Percentiles rank a stretch among this genome's conserved stretches.
Conservation (phyloP, 495 filamentous ascomycete genomes). For the Lophiostoma macrostomum region DNA sequence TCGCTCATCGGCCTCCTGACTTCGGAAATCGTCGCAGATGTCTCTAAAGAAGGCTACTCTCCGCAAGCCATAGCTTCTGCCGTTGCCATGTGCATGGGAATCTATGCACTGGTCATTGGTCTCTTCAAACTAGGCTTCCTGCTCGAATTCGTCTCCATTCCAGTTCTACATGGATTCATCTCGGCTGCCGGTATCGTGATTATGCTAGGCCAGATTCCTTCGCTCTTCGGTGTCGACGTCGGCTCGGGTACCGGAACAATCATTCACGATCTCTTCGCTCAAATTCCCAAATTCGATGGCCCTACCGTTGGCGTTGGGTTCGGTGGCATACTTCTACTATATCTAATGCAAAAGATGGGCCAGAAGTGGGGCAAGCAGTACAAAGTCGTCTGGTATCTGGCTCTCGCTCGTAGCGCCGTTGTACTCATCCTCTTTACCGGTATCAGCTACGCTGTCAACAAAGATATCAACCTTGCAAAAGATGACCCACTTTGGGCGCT, state of each 20-base stretch:
- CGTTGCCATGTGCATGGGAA: slow-evolving; percentile 51
- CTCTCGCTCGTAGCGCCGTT: slow-evolving; percentile 84
- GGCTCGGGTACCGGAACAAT: slow-evolving; percentile 43
- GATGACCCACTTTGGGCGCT: slow-evolving; percentile 36
- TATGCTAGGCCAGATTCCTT: slow-evolving; percentile 63
- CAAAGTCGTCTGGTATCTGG: slow-evolving; percentile 67
- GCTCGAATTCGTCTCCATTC: slow-evolving; percentile 89
- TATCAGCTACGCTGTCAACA: slow-evolving; percentile 81
- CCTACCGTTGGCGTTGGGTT: slow-evolving; percentile 49
- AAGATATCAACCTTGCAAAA: slow-evolving; percentile 42
- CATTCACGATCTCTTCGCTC: slow-evolving; percentile 46
- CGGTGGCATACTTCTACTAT: slow-evolving; percentile 45
- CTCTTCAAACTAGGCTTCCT: slow-evolving; percentile 80
- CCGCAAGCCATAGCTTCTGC: slow-evolving; percentile 48
- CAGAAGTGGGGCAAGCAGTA: slow-evolving; percentile 44
- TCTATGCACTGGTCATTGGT: slow-evolving; percentile 50
- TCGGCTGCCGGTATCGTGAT: slow-evolving; percentile 94
- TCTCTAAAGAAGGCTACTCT: slow-evolving; percentile 41
- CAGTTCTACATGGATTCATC: slow-evolving; percentile 93
- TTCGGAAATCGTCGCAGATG: slow-evolving; percentile 46
- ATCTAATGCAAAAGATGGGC: slow-evolving; percentile 46
- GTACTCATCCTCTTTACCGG: slow-evolving; percentile 90
- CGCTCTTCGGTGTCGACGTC: slow-evolving; percentile 36
- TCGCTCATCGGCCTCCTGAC: slow-evolving; percentile 52
- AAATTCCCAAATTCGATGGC: slow-evolving; percentile 43